These are phyloP conservation scores for Erodium moschatum DNA, from an alignment of 441 rosid genomes.

Conservation along the genomic window DNA sequence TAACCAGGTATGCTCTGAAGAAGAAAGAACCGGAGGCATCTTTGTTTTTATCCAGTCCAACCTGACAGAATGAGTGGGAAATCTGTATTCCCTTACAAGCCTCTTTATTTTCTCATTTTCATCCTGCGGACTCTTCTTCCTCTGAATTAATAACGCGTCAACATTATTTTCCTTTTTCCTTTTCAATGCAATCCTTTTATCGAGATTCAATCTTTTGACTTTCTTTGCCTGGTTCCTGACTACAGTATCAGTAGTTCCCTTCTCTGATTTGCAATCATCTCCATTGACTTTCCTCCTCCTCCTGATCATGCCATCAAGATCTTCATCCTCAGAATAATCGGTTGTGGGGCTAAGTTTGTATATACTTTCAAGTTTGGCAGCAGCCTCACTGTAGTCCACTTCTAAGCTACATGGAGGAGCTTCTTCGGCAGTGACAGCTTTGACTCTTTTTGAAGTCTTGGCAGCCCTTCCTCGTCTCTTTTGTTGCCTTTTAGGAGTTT, in stretches of 20 bases:
- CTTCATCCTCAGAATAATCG: conserved; percentile 19
- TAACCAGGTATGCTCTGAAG: conserved; percentile 71
- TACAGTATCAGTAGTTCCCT: conserved; percentile 12
- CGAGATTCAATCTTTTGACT: conserved; percentile 51
- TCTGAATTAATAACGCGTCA: conserved; percentile 15
- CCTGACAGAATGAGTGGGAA: conserved; percentile 54
- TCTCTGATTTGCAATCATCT: no score
- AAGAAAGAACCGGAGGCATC: conserved; percentile 81
- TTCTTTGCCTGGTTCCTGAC: conserved; percentile 42
- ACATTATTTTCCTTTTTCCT: conserved; percentile 30
- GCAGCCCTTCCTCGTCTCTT: conserved; percentile 9
- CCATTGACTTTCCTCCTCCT: conserved; percentile 34
- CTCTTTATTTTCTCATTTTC: conserved; percentile 63
- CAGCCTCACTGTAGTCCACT: conserved; percentile 73
- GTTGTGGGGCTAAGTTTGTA: conserved; percentile 63
- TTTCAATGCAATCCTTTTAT: conserved; percentile 47
- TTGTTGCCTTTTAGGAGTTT: conserved; percentile 29
- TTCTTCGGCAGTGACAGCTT: not conserved
- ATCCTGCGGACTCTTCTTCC: conserved; percentile 19
- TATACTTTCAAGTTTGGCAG: conserved; percentile 74
- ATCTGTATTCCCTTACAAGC: conserved; percentile 60
- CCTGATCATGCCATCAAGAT: no score
- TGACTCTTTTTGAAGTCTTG: conserved; percentile 24
- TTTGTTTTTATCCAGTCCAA: conserved; percentile 90
- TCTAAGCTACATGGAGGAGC: conserved; percentile 22